Conservation (phyloP, 495 filamentous ascomycete genomes). For the Penicillium cinerascens region DNA sequence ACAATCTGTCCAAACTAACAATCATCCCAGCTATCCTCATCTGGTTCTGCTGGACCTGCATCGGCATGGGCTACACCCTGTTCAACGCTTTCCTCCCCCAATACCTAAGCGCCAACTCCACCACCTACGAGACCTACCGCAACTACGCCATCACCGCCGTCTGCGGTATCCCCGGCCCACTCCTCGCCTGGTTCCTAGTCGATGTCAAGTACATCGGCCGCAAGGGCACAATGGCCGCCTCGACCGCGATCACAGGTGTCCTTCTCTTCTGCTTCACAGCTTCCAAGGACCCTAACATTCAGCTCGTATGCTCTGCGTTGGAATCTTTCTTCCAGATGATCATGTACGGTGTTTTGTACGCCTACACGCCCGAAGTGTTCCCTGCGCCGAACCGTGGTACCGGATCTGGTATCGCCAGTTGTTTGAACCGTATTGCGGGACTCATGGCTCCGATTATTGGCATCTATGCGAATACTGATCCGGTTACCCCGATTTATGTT, state of each 20-base stretch:
- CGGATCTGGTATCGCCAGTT: slow-evolving; percentile 51
- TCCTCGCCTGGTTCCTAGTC: slow-evolving; percentile 46
- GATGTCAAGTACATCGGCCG: slow-evolving; percentile 51
- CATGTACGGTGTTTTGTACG: slow-evolving; percentile 54
- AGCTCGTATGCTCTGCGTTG: slow-evolving; percentile 45
- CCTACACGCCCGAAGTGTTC: slow-evolving; percentile 56
- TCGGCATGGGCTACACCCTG: slow-evolving; percentile 49
- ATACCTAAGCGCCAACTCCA: slow-evolving; percentile 38
- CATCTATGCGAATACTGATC: slow-evolving; percentile 36
- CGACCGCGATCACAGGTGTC: slow-evolving; percentile 49
- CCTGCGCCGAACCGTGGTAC: slow-evolving; percentile 53
- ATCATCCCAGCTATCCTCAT: slow-evolving; percentile 29
- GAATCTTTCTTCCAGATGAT: slow-evolving; percentile 54
- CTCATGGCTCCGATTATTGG: slow-evolving; percentile 52
- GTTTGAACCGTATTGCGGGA: slow-evolving; percentile 49
- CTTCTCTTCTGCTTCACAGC: slow-evolving; percentile 51
- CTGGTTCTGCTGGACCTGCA: slow-evolving; percentile 47
- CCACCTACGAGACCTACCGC: slow-evolving; percentile 46
- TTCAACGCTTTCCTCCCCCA: slow-evolving; percentile 53
- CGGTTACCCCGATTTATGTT: slow-evolving; percentile 43
- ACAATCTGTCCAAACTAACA: background rate
- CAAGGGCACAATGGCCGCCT: slow-evolving; percentile 50
- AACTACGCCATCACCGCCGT: slow-evolving; percentile 53
- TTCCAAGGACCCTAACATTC: slow-evolving; percentile 35
- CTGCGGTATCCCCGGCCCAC: slow-evolving; percentile 50